These are phyloP conservation scores for Scedosporium minutisporum DNA, from an alignment of 2,329 filamentous ascomycete species.

Conservation along the genomic window DNA sequence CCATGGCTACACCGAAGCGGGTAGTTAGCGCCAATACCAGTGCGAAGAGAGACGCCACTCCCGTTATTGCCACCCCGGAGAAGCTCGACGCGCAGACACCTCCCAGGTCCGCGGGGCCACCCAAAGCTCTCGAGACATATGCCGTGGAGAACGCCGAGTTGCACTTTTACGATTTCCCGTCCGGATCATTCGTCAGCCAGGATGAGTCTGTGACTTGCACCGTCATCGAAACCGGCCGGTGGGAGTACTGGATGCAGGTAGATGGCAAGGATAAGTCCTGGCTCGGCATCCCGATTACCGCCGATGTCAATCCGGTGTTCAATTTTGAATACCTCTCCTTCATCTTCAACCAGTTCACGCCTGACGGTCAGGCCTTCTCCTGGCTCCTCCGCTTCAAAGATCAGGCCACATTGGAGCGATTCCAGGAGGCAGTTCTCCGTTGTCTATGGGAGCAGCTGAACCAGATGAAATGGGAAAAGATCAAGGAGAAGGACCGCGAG, in stretches of 20 bases:
- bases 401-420: constrained; percentile 67
- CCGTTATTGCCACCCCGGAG: constrained; percentile 6
- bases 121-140: constrained; percentile 63
- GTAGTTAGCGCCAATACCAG: constrained; percentile 33
- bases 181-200: constrained; percentile 74
- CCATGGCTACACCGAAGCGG: constrained; percentile 39
- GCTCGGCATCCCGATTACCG: constrained; percentile 75
- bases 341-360: constrained; percentile 94
- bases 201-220: constrained; percentile 66
- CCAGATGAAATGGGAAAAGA: constrained; percentile 85
- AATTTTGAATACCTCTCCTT: constrained; percentile 99
- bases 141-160: constrained; percentile 71
- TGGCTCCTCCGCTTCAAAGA: constrained; percentile 93
- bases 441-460: constrained; percentile 96
- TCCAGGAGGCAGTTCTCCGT: constrained; percentile 91
- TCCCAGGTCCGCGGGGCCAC: constrained; percentile 29
- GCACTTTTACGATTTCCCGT: constrained; percentile 85
- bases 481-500: constrained; percentile 84
- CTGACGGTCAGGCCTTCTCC: constrained; percentile 83
- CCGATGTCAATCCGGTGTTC: constrained; percentile 95
- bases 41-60: constrained; percentile 31
- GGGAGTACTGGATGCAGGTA: constrained; percentile 94
- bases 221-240: constrained; percentile 78
- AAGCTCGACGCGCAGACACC: not conserved
- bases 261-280: constrained; percentile 66